phyloP scores from a whole-genome alignment of 192 early-diverging fungal genomes.

The Umbelopsis isabellina region DNA sequence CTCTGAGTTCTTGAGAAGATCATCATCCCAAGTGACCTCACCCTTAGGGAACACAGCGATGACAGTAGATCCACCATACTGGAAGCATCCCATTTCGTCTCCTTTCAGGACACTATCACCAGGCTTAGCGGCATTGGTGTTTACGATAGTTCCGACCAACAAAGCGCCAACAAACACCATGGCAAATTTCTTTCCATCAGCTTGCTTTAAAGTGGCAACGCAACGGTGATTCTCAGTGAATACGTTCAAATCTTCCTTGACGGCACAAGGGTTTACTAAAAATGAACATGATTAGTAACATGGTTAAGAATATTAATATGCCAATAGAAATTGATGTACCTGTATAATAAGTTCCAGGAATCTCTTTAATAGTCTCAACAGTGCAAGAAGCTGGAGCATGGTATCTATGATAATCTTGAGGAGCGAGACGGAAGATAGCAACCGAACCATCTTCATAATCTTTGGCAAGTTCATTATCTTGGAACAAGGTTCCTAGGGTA shows the following conservation, averaged over 20 bases:
- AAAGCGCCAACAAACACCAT: conserved; percentile 72
- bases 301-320: too few species aligned
- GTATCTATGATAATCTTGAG: conserved; percentile 82
- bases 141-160: conserved; percentile 68
- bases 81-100: conserved; percentile 79
- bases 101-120: conserved; percentile 59
- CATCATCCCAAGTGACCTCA: conserved; percentile 65
- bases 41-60: conserved; percentile 66
- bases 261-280: conserved; percentile 72
- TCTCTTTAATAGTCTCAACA: conserved; percentile 44
- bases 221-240: conserved; percentile 72
- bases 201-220: conserved; percentile 53
- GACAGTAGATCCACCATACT: conserved; percentile 77
- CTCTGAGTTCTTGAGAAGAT: conserved; percentile 58
- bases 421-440: conserved; percentile 75
- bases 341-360: conserved; percentile 71
- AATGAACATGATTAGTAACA: too few species aligned
- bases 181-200: conserved; percentile 55
- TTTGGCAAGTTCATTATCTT: conserved; percentile 48
- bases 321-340: conserved; percentile 2
- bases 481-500: conserved; percentile 56
- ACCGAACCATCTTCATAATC: conserved; percentile 60
- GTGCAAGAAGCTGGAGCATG: conserved; percentile 65
- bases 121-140: conserved; percentile 46
- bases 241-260: conserved; percentile 65